phyloP scores from a whole-genome alignment of 2,329 filamentous ascomycete species.

The Paraphoma sp. region DNA sequence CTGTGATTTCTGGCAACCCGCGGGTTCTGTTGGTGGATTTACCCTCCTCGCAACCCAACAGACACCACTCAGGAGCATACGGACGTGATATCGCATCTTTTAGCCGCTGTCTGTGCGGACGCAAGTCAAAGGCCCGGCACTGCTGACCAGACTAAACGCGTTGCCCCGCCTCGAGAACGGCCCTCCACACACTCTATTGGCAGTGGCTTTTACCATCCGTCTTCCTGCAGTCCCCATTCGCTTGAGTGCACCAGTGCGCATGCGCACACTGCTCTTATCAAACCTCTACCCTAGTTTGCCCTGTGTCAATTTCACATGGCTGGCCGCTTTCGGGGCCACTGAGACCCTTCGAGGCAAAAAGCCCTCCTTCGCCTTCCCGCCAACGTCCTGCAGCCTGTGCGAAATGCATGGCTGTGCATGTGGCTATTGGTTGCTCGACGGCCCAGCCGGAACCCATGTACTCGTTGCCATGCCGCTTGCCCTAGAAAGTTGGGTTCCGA shows the following conservation, averaged over 20 bases:
- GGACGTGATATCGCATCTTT: conserved; percentile 27
- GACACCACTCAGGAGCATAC: background rate
- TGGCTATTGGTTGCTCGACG: conserved; percentile 37
- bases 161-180: conserved; percentile 13
- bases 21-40: conserved; percentile 5
- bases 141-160: conserved; percentile 12
- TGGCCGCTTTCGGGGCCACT: conserved; percentile 30
- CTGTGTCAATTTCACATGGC: conserved; percentile 40
- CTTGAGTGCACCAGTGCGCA: conserved; percentile 17
- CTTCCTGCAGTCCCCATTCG: conserved; percentile 21
- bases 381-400: conserved; percentile 27
- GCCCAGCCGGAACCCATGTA: conserved; percentile 37
- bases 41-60: background rate
- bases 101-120: conserved; percentile 25
- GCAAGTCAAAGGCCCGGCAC: conserved; percentile 5
- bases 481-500: conserved; percentile 28
- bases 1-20: background rate
- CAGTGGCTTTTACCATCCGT: conserved; percentile 11
- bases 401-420: conserved; percentile 16
- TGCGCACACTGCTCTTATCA: conserved; percentile 34
- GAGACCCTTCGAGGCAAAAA: conserved; percentile 34
- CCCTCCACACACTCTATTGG: conserved; percentile 18
- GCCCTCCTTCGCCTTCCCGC: conserved; percentile 25
- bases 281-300: conserved; percentile 30
- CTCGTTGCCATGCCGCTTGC: conserved; percentile 44